Evolutionary conservation across 495 filamentous ascomycete species (phyloP).

Genomic region (Xylaria longipes): DNA sequence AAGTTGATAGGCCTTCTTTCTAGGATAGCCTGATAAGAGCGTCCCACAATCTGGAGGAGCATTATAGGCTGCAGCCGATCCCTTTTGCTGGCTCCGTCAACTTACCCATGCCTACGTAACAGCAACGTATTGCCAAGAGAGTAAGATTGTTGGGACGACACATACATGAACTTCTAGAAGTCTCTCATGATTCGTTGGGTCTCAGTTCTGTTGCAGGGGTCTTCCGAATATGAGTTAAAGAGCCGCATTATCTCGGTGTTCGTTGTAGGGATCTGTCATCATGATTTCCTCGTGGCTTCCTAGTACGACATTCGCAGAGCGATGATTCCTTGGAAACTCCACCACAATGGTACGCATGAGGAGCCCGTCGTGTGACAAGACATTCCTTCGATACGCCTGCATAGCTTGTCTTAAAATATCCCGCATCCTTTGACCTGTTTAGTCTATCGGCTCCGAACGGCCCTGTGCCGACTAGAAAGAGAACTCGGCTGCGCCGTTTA

Average conservation of each 20-base stretch:
- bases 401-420: not conserved
- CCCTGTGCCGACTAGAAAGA: not conserved
- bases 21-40: no score
- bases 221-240: not conserved
- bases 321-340: conserved; percentile 5
- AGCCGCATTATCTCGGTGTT: conserved; percentile 2
- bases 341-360: not conserved
- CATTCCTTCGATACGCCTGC: not conserved
- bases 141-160: not conserved
- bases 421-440: not conserved
- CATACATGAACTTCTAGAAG: not conserved
- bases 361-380: not conserved
- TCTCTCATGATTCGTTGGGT: not conserved
- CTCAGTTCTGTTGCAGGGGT: not conserved
- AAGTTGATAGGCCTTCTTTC: not conserved
- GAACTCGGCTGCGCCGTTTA: not conserved
- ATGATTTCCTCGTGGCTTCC: not conserved
- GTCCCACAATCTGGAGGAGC: not conserved
- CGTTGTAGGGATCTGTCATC: conserved; percentile 6
- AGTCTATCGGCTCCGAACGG: not conserved
- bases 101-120: not conserved
- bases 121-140: conserved; percentile 7
- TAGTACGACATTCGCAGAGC: conserved; percentile 7
- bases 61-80: not conserved
- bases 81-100: not conserved